A percentile compares a stretch with the other conserved stretches of the same genome.
These are phyloP conservation scores for Saccharomyces pastorianus DNA, from an alignment of 1,139 yeast species.

Conservation along the genomic window DNA sequence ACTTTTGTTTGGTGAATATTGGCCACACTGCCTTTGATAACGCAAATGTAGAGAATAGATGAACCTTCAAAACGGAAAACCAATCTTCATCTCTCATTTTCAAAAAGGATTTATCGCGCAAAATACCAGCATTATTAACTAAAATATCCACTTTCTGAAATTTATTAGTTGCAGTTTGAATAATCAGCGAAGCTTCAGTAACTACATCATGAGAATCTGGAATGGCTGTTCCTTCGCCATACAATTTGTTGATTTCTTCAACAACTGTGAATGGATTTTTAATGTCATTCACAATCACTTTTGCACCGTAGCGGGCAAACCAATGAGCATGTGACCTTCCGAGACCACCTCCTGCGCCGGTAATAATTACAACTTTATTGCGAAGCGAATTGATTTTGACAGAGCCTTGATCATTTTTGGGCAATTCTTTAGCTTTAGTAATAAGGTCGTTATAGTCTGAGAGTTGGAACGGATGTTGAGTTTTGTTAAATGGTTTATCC, in stretches of 20 bases:
- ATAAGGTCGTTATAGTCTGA: constrained; percentile 54
- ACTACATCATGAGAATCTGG: constrained; percentile 80
- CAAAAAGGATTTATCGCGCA: constrained; percentile 81
- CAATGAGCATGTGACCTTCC: constrained; percentile 84
- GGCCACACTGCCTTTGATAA: constrained; percentile 94
- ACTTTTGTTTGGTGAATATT: constrained; percentile 63
- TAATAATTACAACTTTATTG: constrained; percentile 80
- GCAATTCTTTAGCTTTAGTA: constrained; percentile 43
- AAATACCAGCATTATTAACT: constrained; percentile 89
- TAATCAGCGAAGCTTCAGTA: constrained; percentile 64
- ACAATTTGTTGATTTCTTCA: constrained; percentile 52
- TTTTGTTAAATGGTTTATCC: constrained; percentile 46
- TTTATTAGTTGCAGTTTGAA: constrained; percentile 65
- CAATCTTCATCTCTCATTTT: constrained; percentile 83
- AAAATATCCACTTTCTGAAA: constrained; percentile 84
- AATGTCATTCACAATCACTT: constrained; percentile 89
- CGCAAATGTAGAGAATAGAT: constrained; percentile 72
- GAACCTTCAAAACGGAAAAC: constrained; percentile 75
- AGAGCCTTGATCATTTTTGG: constrained; percentile 45
- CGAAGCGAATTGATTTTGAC: constrained; percentile 50
- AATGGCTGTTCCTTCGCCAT: constrained; percentile 74
- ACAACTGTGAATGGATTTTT: constrained; percentile 69
- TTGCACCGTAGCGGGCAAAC: constrained; percentile 88
- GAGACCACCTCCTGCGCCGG: constrained; percentile 95
- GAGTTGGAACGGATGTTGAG: constrained; percentile 58